These are phyloP conservation scores for Curvularia lunata DNA, from an alignment of 2,329 filamentous ascomycete species.

Conservation along the genomic window DNA sequence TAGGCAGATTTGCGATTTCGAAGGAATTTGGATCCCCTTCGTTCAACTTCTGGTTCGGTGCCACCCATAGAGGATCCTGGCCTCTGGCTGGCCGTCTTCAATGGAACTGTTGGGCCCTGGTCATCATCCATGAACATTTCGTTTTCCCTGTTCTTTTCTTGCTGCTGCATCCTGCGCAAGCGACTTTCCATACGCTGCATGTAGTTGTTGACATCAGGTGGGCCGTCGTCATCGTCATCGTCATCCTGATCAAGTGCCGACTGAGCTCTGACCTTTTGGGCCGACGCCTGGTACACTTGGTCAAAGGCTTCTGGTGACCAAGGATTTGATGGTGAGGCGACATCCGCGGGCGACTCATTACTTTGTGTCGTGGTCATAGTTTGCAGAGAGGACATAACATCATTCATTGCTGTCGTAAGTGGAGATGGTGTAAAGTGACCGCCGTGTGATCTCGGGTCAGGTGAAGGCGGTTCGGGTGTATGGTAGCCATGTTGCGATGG, in stretches of 20 bases:
- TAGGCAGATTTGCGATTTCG: conserved; percentile 76
- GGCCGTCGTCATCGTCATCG: conserved; percentile 64
- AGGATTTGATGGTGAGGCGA: conserved; percentile 68
- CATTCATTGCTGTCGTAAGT: conserved; percentile 93
- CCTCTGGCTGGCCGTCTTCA: conserved; percentile 57
- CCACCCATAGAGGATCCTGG: conserved; percentile 49
- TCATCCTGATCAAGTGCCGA: conserved; percentile 72
- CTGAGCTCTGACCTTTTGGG: conserved; percentile 58
- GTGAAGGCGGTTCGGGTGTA: conserved; percentile 73
- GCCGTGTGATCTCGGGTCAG: conserved; percentile 50
- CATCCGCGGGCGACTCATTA: conserved; percentile 59
- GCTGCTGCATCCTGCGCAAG: conserved; percentile 71
- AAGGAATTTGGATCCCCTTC: conserved; percentile 48
- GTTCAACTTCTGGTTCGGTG: conserved; percentile 34
- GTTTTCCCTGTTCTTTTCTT: conserved; percentile 46
- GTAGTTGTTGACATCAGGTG: conserved; percentile 81
- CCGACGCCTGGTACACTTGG: conserved; percentile 55
- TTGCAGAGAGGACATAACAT: conserved; percentile 93
- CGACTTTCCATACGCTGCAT: conserved; percentile 91
- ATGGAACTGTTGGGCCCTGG: conserved; percentile 64
- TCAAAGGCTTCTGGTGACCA: conserved; percentile 94
- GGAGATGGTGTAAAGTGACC: conserved; percentile 79
- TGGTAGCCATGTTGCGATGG: conserved; percentile 52
- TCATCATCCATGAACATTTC: conserved; percentile 59
- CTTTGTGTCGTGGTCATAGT: conserved; percentile 73